Evolutionary conservation across 345 rosid genomes (phyloP).

Genomic region (Eucalyptus decipiens): DNA sequence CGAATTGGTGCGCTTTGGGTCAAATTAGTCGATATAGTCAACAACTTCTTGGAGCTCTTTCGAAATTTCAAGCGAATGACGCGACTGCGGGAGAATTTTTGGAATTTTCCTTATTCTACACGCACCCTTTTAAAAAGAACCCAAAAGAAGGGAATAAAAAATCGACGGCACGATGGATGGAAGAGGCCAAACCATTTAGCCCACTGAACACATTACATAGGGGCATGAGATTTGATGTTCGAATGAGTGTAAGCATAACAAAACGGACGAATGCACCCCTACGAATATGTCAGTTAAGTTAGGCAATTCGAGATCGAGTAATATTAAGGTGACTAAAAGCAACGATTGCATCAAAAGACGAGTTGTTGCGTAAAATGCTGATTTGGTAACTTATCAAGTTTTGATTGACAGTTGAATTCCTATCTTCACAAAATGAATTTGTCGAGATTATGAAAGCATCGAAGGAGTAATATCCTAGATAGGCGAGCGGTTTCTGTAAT

Average conservation of each 20-base stretch:
- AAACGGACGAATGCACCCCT: background rate
- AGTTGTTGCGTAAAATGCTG: too few relatives aligned
- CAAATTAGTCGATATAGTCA: background rate
- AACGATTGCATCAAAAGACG: fast-evolving
- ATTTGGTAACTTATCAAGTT: fast-evolving
- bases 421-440: fast-evolving
- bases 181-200: background rate
- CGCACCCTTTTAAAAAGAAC: background rate
- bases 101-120: background rate
- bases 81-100: background rate
- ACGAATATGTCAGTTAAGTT: background rate
- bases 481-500: fast-evolving
- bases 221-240: background rate
- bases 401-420: fast-evolving
- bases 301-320: background rate
- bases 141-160: background rate
- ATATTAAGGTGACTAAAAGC: fast-evolving
- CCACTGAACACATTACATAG: background rate
- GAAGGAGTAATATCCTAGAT: fast-evolving
- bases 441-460: fast-evolving
- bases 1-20: background rate
- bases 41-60: background rate
- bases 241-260: background rate
- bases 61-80: background rate
- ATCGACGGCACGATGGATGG: background rate